Evolutionary conservation across 208 protist genomes (phyloP), one percentile per base, ranked within the genome.

Genomic region (Wallacemonas sp.): DNA sequence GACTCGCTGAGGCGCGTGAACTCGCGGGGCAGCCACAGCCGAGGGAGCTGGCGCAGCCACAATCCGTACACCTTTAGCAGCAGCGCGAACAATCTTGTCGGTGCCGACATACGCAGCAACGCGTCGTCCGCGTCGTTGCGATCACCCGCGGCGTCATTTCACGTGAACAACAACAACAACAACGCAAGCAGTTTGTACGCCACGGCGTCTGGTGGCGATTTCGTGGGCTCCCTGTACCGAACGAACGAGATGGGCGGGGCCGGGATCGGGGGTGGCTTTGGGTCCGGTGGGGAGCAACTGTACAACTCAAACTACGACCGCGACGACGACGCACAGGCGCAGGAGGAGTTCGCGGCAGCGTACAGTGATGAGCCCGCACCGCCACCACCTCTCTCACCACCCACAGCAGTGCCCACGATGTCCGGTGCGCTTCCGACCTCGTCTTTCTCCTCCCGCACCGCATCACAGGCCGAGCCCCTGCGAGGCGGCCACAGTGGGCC

Each of bases 1-100:
- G 11, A 11, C 38, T n/a, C 11, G 12, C n/a, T n/a, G n/a, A n/a
- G n/a, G n/a, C 38, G 38, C 11, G 38, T 17, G 58, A 55, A 12
- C 47, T 58, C 31, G 19, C 1, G 12, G 44, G 65, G 33, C 58
- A 38, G 19, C 38, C 47, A 31, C 30, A 58, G 26, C 51, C 60
- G 28, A 19, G 45, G 4, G 0, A 42, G 11, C 30, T 65, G 62
- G 8, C 11, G 24, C 60, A 62, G 21, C 51, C 19, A 5, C 42
- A 44, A 14, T 38, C 36, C 38, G 34, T 47, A 69, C 61, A 41
- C 45, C 21, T 44, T 42, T 45, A 39, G 44, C 38, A 42, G 38
- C 38, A 42, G 17, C 38, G n/a, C n/a, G n/a, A 42, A 42, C 38
- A 42, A 42, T 42, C 38, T 42, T 0, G 12, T 42, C 38, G 17